A percentile compares a stretch with the other conserved stretches of the same genome.
These are phyloP conservation scores for Fusarium compactum DNA, from an alignment of 2,329 filamentous ascomycete species.

Conservation along the genomic window DNA sequence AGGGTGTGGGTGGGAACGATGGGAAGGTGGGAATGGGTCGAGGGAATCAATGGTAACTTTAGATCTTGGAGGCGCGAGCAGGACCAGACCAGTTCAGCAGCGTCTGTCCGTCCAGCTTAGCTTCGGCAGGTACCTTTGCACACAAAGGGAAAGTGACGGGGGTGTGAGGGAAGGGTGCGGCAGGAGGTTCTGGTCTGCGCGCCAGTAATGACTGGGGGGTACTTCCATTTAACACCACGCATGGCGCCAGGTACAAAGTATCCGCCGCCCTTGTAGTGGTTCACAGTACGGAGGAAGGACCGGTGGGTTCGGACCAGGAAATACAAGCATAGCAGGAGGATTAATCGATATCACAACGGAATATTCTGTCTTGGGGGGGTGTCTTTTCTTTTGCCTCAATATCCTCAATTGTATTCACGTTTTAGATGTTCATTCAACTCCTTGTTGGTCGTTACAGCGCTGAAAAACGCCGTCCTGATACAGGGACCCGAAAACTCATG, in stretches of 20 bases:
- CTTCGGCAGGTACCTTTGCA: conserved; percentile 30
- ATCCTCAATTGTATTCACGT: not conserved
- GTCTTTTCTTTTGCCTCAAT: no score
- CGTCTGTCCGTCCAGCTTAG: not conserved
- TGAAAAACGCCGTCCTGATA: conserved; percentile 38
- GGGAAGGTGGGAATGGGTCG: conserved; percentile 49
- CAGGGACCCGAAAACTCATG: conserved; percentile 43
- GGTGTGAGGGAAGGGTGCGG: conserved; percentile 39
- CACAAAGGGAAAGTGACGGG: conserved; percentile 40
- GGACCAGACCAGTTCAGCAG: conserved; percentile 15
- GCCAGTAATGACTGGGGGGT: conserved; percentile 29
- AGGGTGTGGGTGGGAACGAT: conserved; percentile 46
- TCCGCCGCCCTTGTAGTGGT: conserved; percentile 29
- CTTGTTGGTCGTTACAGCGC: conserved; percentile 32
- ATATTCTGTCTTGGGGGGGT: not conserved
- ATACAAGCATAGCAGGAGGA: conserved; percentile 8
- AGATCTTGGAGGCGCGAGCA: conserved; percentile 47
- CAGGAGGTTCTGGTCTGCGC: conserved; percentile 42
- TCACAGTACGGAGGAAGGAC: conserved; percentile 36
- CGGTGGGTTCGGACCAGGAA: conserved; percentile 48
- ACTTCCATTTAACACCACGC: conserved; percentile 38
- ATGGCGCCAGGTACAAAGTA: conserved; percentile 40
- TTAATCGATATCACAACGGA: not conserved
- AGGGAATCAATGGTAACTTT: conserved; percentile 46
- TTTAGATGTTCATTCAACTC: conserved; percentile 4